Conservation (phyloP, 192 early-diverging fungal genomes). For the Borealophlyctis nickersoniae region DNA sequence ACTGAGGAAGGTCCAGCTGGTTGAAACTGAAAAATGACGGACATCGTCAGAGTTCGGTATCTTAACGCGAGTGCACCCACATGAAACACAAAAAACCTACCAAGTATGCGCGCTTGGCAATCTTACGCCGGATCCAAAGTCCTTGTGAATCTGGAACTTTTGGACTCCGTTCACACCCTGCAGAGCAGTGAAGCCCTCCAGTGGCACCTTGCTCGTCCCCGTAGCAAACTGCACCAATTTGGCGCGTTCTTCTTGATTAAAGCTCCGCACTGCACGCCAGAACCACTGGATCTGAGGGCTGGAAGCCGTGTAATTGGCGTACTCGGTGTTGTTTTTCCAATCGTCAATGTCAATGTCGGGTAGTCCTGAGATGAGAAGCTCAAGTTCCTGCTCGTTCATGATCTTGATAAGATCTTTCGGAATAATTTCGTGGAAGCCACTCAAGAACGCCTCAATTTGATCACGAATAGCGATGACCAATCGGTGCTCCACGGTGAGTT, state of each 20-base stretch:
- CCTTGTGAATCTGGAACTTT: conserved; percentile 99
- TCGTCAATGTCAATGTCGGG: conserved; percentile 99
- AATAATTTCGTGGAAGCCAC: conserved; percentile 95
- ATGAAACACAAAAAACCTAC: conserved; percentile 44
- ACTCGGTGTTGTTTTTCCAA: conserved; percentile 98
- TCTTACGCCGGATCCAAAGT: conserved; percentile 79
- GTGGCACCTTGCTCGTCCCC: conserved; percentile 96
- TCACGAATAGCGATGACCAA: conserved; percentile 88
- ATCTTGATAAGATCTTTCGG: conserved; percentile 89
- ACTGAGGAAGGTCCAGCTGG: conserved; percentile 93
- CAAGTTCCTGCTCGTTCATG: conserved; percentile 98
- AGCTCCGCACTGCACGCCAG: conserved; percentile 96
- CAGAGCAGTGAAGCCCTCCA: conserved; percentile 88
- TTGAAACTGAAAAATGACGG: conserved; percentile 72
- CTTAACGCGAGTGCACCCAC: not conserved
- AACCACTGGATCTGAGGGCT: conserved; percentile 97
- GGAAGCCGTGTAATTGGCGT: conserved; percentile 81
- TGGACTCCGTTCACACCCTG: conserved; percentile 93
- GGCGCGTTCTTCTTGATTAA: conserved; percentile 95
- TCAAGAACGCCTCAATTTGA: conserved; percentile 90
- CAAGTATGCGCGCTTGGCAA: conserved; percentile 97
- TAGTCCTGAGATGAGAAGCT: conserved; percentile 95
- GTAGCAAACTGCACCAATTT: conserved; percentile 98
- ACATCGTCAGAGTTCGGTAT: conserved; percentile 1
- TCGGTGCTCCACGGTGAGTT: conserved; percentile 87